Conservation (phyloP, 352 stramenopile species). For the Phytophthora citrophthora region DNA sequence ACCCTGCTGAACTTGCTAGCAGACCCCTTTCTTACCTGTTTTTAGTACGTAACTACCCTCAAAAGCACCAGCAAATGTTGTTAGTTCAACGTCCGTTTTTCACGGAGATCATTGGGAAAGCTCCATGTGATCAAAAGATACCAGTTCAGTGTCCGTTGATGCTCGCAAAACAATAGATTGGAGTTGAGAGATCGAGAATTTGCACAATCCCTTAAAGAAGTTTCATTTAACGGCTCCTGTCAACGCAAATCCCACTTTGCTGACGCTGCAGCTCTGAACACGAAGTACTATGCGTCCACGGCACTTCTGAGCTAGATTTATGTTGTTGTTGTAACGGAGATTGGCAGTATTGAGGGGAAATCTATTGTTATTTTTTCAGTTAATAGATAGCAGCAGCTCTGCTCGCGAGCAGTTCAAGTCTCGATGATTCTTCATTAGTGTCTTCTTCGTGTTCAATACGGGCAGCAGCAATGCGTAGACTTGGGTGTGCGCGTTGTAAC, state of each 20-base stretch:
- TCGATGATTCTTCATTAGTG: background rate
- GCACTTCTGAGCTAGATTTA: too few species aligned
- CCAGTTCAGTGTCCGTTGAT: slow-evolving; percentile 18
- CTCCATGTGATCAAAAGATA: background rate
- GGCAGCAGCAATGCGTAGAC: slow-evolving; percentile 21
- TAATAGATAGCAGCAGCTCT: slow-evolving; percentile 20
- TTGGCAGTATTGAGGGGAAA: too few species aligned
- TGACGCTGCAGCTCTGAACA: too few species aligned
- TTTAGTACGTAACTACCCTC: background rate
- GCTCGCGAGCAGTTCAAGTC: slow-evolving; percentile 11
- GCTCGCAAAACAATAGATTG: too few species aligned
- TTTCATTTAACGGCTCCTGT: slow-evolving; percentile 26
- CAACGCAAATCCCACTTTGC: too few species aligned
- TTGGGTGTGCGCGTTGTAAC: slow-evolving; percentile 29
- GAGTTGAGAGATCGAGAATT: background rate
- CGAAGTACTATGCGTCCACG: too few species aligned
- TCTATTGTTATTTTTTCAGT: too few species aligned
- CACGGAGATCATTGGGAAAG: slow-evolving; percentile 1
- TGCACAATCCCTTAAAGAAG: slow-evolving; percentile 7
- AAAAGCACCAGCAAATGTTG: too few species aligned
- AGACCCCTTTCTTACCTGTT: background rate
- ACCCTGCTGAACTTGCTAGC: slow-evolving; percentile 9
- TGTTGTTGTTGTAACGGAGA: too few species aligned
- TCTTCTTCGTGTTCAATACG: slow-evolving; percentile 23
- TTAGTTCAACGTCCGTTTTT: slow-evolving; percentile 7